Percentiles rank a stretch among this genome's conserved stretches.
Evolutionary conservation across 140 eudicot species (phyloP).

Genomic region (Bidens hawaiensis): DNA sequence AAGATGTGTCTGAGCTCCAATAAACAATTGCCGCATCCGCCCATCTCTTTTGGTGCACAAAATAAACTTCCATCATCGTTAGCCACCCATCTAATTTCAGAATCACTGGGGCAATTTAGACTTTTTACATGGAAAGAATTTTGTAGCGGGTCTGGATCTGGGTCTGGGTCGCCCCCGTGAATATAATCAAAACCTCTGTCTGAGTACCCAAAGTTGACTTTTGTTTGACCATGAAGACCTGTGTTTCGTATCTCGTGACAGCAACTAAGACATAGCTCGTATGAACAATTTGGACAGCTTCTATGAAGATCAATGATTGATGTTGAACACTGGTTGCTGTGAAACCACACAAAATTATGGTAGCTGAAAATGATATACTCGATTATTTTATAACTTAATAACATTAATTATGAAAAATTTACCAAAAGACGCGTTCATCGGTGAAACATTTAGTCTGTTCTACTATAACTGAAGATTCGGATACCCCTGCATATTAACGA

Average conservation of each 20-base stretch:
- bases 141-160: slow-evolving; percentile 45
- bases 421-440: slow-evolving; percentile 94
- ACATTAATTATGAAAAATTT: slow-evolving; percentile 14
- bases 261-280: slow-evolving; percentile 81
- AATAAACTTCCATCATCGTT: slow-evolving; percentile 33
- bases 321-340: slow-evolving; percentile 82
- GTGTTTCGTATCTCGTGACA: slow-evolving; percentile 67
- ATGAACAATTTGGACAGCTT: slow-evolving; percentile 81
- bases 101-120: slow-evolving; percentile 9
- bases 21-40: slow-evolving; percentile 61
- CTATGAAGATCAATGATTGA: slow-evolving; percentile 91
- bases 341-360: slow-evolving; percentile 9
- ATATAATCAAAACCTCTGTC: slow-evolving; percentile 66
- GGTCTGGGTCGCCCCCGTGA: too few species aligned
- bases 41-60: slow-evolving; percentile 66
- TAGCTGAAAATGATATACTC: slow-evolving; percentile 6
- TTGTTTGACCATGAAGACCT: slow-evolving; percentile 28
- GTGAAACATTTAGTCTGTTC: slow-evolving; percentile 35
- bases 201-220: slow-evolving; percentile 31
- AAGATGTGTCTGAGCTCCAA: slow-evolving; percentile 69
- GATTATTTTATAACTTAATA: slow-evolving; percentile 16
- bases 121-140: slow-evolving; percentile 14
- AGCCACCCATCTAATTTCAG: slow-evolving; percentile 39
- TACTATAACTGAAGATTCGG: slow-evolving; percentile 38
- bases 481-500: slow-evolving; percentile 30